phyloP scores from a whole-genome alignment of 129 eudicot species.

The Erigeron canadensis region DNA sequence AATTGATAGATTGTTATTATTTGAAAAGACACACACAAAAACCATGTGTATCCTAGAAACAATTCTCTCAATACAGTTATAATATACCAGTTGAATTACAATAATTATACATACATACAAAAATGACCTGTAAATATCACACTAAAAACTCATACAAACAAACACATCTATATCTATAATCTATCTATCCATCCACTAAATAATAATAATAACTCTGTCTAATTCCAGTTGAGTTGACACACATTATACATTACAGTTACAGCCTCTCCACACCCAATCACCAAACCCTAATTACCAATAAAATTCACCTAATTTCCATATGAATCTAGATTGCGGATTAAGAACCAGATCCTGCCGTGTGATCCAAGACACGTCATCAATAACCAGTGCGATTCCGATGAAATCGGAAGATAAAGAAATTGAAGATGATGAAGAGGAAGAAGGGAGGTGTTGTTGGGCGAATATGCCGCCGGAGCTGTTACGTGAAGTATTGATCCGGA shows the following conservation, averaged over 20 bases:
- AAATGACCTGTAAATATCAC: neutral
- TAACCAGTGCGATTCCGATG: conserved; percentile 29
- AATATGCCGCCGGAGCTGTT: conserved; percentile 70
- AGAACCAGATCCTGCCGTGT: conserved; percentile 64
- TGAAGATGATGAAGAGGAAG: conserved; percentile 40
- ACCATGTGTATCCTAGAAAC: neutral
- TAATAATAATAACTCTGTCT: no score
- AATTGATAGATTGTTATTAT: no score
- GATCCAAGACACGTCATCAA: conserved; percentile 55
- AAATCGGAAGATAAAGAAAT: conserved; percentile 11
- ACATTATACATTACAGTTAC: no score
- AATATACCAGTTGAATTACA: no score
- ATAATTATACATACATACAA: no score
- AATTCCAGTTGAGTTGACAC: no score
- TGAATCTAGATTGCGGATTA: conserved; percentile 47
- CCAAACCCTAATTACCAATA: neutral
- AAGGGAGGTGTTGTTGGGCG: conserved; percentile 45
- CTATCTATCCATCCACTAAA: no score
- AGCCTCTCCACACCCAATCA: neutral
- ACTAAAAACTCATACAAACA: no score
- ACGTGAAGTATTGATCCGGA: conserved; percentile 58
- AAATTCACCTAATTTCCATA: neutral
- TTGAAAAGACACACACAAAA: no score
- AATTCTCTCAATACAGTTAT: neutral
- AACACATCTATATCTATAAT: no score